Percentiles rank a stretch among this genome's conserved stretches.
Conservation (phyloP, 2,329 filamentous ascomycete species). For the Xylariaceae sp. region DNA sequence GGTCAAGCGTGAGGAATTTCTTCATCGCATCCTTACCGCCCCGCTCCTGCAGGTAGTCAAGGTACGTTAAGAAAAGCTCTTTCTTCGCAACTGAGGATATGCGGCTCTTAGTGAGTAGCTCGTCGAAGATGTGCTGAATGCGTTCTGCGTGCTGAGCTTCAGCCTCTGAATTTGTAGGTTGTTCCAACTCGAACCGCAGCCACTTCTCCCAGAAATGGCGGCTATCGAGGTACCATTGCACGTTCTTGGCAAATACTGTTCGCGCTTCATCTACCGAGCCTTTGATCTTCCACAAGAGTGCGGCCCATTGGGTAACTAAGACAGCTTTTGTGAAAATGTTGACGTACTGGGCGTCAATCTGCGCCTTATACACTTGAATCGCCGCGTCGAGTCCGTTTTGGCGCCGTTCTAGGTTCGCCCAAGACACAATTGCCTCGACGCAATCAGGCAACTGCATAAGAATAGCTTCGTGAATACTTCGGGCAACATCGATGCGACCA, state of each 20-base stretch:
- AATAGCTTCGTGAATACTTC: constrained; percentile 84
- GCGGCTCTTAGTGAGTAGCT: constrained; percentile 74
- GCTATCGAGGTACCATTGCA: constrained; percentile 84
- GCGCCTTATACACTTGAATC: constrained; percentile 79
- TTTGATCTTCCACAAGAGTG: constrained; percentile 85
- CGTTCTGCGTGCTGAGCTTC: constrained; percentile 71
- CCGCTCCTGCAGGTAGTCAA: constrained; percentile 81
- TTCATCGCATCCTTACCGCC: constrained; percentile 85
- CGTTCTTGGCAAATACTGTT: constrained; percentile 80
- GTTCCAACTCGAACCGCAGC: constrained; percentile 85
- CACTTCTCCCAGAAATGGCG: constrained; percentile 89
- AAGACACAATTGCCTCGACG: constrained; percentile 84
- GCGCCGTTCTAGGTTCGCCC: constrained; percentile 85
- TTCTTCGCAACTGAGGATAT: constrained; percentile 72
- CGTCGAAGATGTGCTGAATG: constrained; percentile 81
- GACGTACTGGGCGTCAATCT: constrained; percentile 75
- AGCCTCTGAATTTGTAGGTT: constrained; percentile 70
- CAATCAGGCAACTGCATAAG: constrained; percentile 78
- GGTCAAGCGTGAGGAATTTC: constrained; percentile 82
- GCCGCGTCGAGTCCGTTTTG: constrained; percentile 84
- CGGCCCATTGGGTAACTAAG: constrained; percentile 87
- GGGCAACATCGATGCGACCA: constrained; percentile 76
- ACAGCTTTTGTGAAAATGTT: constrained; percentile 84
- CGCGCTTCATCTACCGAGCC: constrained; percentile 81
- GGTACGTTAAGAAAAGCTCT: constrained; percentile 78